Base-by-base conservation (phyloP, 2,329 filamentous ascomycete genomes). In the Aspergillus puulaauensis region DNA sequence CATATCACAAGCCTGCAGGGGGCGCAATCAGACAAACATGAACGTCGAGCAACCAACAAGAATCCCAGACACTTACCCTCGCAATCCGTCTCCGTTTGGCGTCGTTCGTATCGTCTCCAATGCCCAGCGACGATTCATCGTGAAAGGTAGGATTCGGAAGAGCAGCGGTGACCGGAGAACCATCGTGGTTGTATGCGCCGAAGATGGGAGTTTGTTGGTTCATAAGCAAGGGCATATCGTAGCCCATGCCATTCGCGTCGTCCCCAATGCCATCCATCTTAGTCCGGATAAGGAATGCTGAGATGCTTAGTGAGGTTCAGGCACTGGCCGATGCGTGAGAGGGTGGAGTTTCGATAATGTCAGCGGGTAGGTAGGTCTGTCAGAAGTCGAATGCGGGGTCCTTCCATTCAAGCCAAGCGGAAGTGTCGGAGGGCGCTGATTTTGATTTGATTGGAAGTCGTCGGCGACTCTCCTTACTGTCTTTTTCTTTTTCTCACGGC, bases 1-100 rank as follows among this genome's bases (percentile, higher is more conserved):
- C 92, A 96, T 96, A 68, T 96, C 93, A 78, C 92, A 96, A 52
- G 92, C 92, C 90, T 93, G 68, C 46, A 63, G 39, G 21, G 39
- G 52, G 35, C 31, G 54, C 40, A 44, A 58, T 62, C 21, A 60
- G 59, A 58, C 31, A n/a, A 6, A n/a, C 24, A 17, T 39, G 31
- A 17, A 44, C 41, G 27, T 17, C 17, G 33, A 31, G 41, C 35
- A 54, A 15, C 27, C 33, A 37, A n/a, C n/a, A 24, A 52, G 6
- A 50, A 24, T 17, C 3, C 39, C 35, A n/a, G 19, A 52, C 33
- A 65, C 86, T 80, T 83, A 93, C 90, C 79, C 91, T 86, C 60
- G 92, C 91, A 68, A 96, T 96, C 69, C 92, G 86, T 75, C 93
- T 84, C 72, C 92, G 84, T 81, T 96, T 98, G 19, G 92, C 86